Evolutionary conservation across 352 stramenopile genomes (phyloP).

Genomic region (Globisporangium perplexum): DNA sequence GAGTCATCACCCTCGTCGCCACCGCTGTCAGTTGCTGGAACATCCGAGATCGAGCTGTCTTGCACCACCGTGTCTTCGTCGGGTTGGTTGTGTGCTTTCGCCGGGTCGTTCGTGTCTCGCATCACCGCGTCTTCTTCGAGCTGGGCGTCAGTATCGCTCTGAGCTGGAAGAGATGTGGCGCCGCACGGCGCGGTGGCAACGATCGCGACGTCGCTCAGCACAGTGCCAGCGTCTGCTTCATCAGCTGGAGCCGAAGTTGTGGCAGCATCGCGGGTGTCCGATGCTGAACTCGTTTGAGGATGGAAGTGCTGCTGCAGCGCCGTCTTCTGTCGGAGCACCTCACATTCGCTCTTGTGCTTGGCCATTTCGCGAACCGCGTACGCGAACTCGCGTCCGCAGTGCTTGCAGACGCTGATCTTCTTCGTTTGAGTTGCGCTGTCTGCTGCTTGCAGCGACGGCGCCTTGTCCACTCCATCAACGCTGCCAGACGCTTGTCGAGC

Average conservation of each 20-base stretch:
- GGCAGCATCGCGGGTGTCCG: too few species aligned
- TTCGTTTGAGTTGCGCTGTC: neutral
- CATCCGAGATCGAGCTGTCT: too few species aligned
- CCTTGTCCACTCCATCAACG: neutral
- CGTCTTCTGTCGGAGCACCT: neutral
- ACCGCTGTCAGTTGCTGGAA: too few species aligned
- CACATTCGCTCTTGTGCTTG: conserved; percentile 1
- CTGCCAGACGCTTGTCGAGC: neutral
- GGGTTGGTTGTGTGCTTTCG: too few species aligned
- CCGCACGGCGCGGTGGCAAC: neutral
- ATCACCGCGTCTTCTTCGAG: too few species aligned
- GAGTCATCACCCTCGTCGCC: neutral
- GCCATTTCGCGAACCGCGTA: neutral
- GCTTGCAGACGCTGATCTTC: neutral
- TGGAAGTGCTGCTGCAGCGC: neutral
- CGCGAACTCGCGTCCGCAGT: neutral
- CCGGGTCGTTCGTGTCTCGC: too few species aligned
- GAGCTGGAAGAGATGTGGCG: neutral
- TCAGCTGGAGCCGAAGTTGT: neutral
- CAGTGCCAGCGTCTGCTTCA: neutral
- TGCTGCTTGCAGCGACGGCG: neutral
- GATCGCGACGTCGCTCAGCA: neutral
- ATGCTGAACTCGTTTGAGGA: too few species aligned
- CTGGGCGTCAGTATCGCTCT: neutral
- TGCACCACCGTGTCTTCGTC: too few species aligned